Base-by-base conservation (phyloP, 164 flowering plant species). In the Aristolochia fimbriata region DNA sequence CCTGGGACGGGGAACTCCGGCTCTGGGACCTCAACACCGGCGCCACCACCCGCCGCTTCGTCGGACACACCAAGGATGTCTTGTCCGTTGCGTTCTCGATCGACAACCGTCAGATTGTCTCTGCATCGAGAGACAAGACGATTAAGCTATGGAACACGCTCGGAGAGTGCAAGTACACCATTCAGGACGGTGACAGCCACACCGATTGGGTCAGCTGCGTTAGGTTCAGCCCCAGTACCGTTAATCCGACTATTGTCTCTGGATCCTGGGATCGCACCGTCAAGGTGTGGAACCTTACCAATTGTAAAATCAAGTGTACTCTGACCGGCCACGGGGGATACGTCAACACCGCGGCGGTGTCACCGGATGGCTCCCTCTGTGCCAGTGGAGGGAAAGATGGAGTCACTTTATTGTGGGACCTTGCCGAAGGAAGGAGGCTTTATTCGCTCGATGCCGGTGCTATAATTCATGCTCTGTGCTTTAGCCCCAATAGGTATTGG, bases 401-500 rank as follows among this genome's bases (percentile, higher is more conserved):
- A 0, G 84, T 83, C 10, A 85, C 86, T 30, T 51, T 87, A 70
- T 69, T 90, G 47, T 90, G 97, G 97, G 97, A 89, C 67, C 73
- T 89, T 77, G 82, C 91, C 0, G 93, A 89, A 73, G 93, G 96
- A 1, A 89, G 86, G 84, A 78, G 61, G 73, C 71, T 89, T 1
- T 89, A 89, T 62, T 77, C 83, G 1, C 74, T 89, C 15, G 97
- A 85, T 55, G 92, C 93, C 15, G 86, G 87, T 0, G 68, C 80
- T 0, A 82, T 89, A 2, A 83, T 89, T 61, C 85, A 90, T 46
- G 65, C 97, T 1, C 72, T 90, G 14, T 90, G 97, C 65, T 90
- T 90, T 67, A 90, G 97, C 54, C 95, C 95, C 0, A 90, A 90
- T 51, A 79, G 92, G 78, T 90, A 90, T 68, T 90, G 97, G 97